Evolutionary conservation across 2,329 filamentous ascomycete species (phyloP), one percentile per base, ranked within the genome.

Genomic region (Ophiostoma novo-ulmi): DNA sequence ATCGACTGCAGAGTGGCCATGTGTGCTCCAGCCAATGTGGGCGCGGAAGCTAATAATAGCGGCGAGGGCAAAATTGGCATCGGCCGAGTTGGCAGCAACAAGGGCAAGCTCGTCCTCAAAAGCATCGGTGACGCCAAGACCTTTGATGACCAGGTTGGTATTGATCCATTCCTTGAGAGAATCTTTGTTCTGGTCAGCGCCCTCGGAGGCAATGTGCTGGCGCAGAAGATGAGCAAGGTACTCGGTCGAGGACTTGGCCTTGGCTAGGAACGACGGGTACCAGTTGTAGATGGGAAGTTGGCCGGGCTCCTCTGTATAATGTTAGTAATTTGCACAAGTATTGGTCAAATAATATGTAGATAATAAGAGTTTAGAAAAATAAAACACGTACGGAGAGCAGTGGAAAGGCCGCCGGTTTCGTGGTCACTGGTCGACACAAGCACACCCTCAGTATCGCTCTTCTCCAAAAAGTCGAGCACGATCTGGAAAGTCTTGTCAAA

Each of bases 401-500:
- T 88, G 2, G 93, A 85, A 2, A 99, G 84, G 63, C 95, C 95
- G 38, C 95, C 95, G 0, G 95, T 99, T 79, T 99, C 95, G 78
- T 99, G 95, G 80, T 99, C 95, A 71, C 92, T 97, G 3, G 95
- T 99, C 72, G 89, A 89, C 61, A 99, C 91, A 75, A 99, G 85
- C 11, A 97, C 86, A 36, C 91, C 92, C 38, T 94, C 89, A 0
- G 88, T 88, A 66, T 89, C 81, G 75, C 89, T 91, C 41, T 89
- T 81, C 66, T 93, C 86, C 71, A 99, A 84, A 78, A 97, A 99
- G 71, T 97, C 90, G 14, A 97, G 80, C 0, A 97, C 94, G 6
- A 87, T 85, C 75, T 89, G 84, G 80, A 99, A 96, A 0, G 95
- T 86, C 79, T 87, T 88, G 83, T 99, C 95, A 76, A 97, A 99